Evolutionary conservation across 306 rosid genomes (phyloP).

Genomic region (Adenanthera pavonina): DNA sequence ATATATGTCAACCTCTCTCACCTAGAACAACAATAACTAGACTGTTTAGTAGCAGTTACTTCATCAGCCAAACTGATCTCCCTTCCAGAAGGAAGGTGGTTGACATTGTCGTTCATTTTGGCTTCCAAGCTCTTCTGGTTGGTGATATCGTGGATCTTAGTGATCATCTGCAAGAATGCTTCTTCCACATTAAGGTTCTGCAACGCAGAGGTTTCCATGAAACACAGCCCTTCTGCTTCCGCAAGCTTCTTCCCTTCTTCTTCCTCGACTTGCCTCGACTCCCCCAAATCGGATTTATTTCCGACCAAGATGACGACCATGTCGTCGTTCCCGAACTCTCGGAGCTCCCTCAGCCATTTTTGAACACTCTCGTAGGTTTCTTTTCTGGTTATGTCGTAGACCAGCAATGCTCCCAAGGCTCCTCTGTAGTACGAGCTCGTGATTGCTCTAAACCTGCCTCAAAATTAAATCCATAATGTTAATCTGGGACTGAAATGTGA

Average conservation of each 20-base stretch:
- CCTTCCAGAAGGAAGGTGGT: constrained; percentile 53
- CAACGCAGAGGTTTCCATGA: constrained; percentile 94
- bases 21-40: constrained; percentile 57
- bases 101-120: constrained; percentile 35
- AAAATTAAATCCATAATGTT: neutral
- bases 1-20: constrained; percentile 13
- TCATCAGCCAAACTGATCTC: constrained; percentile 67
- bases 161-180: constrained; percentile 73
- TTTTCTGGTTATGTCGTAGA: constrained; percentile 73
- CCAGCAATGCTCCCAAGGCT: constrained; percentile 84
- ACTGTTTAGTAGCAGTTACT: constrained; percentile 81
- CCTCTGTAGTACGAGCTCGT: constrained; percentile 97
- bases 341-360: constrained; percentile 81
- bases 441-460: constrained; percentile 82
- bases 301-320: constrained; percentile 81
- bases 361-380: constrained; percentile 57
- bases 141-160: constrained; percentile 67
- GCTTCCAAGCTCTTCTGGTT: constrained; percentile 67
- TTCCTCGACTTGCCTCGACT: constrained; percentile 68
- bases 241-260: constrained; percentile 74
- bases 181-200: constrained; percentile 82
- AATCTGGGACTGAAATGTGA: neutral
- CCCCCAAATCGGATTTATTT: constrained; percentile 71
- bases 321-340: constrained; percentile 67
- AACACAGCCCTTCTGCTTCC: constrained; percentile 67